Percentiles rank a stretch among this genome's conserved stretches.
phyloP scores from a whole-genome alignment of 2,329 filamentous ascomycete species.

The Bertia moriformis region DNA sequence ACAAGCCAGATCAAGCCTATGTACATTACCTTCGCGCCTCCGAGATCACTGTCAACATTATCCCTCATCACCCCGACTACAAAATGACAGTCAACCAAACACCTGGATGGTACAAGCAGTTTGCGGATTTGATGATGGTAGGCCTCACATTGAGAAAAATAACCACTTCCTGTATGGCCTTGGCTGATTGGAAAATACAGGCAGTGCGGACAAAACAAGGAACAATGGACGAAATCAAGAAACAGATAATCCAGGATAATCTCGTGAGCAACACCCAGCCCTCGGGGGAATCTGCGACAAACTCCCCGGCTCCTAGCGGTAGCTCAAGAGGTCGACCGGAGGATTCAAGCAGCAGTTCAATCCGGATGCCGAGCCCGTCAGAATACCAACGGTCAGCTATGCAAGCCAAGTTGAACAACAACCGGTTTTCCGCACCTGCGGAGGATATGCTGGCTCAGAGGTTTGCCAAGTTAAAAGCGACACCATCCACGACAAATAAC shows the following conservation, averaged over 20 bases:
- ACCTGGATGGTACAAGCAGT: not conserved
- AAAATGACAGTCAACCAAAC: not conserved
- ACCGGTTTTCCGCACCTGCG: conserved; percentile 2
- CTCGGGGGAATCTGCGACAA: conserved; percentile 6
- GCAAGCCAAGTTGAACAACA: conserved; percentile 6
- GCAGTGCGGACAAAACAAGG: conserved; percentile 22
- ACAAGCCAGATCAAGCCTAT: not conserved
- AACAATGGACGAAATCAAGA: conserved; percentile 22
- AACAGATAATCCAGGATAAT: conserved; percentile 20
- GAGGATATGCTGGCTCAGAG: conserved; percentile 21
- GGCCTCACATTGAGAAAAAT: too few relatives aligned
- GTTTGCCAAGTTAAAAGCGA: conserved; percentile 20
- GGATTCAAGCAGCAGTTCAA: conserved; percentile 3
- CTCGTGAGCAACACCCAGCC: conserved; percentile 13
- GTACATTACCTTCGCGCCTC: conserved; percentile 1
- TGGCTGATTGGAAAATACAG: conserved; percentile 8
- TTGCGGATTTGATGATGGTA: not conserved
- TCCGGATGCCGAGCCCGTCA: conserved; percentile 22
- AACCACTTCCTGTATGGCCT: too few relatives aligned
- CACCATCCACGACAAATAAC: conserved; percentile 6
- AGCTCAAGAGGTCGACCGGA: not conserved
- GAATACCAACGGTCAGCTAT: conserved; percentile 16
- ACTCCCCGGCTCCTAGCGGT: conserved; percentile 4
- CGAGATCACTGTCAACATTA: not conserved
- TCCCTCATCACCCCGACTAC: conserved; percentile 1